Evolutionary conservation across 257 asterid species (phyloP), one percentile per base, ranked within the genome.

Genomic region (Leonotis leonurus): DNA sequence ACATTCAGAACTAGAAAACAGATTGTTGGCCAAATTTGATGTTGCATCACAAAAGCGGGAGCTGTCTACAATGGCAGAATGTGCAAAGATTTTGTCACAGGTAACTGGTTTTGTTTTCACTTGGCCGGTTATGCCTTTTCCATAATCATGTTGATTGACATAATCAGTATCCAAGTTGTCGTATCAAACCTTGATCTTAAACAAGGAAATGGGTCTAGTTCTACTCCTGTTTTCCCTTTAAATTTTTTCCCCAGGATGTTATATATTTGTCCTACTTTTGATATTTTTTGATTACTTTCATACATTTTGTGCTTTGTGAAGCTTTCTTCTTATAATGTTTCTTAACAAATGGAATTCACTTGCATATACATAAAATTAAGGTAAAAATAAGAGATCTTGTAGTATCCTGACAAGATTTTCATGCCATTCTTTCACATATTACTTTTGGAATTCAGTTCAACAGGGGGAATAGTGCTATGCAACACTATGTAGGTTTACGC

Each of bases 401-500:
- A 48, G 14, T 29, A 21, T 58, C 45, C 10, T 8, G 36, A 41
- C 4, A 60, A n/a, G 1, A 21, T 20, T 60, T 44, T 16, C 48
- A 53, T 14, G 48, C 60, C 57, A 27, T 60, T 50, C 65, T 52
- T 18, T 77, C 70, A 59, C 65, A 40, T 60, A 35, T 53, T 40
- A 54, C 24, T 68, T 72, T 35, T 76, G 72, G 72, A 60, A 70
- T 74, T 82, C 94, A 93, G 99, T 93, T 93, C 75, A 93, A 93
- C 83, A 79, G 97, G 77, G 99, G 99, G 46, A 93, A 95, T 62
- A 93, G 99, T 59, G 97, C 97, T 27, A 93, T 93, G 99, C 97
- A 93, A 81, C 99, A 93, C 77, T 93, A 89, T 77, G 99, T 93
- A 64, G 99, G 99, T 62, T 77, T 93, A 54, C 95, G 96, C 17